A percentile compares a stretch with the other conserved stretches of the same genome.
Conservation (phyloP, 768 basidiomycete species). For the Xanthoconium stramineum region DNA sequence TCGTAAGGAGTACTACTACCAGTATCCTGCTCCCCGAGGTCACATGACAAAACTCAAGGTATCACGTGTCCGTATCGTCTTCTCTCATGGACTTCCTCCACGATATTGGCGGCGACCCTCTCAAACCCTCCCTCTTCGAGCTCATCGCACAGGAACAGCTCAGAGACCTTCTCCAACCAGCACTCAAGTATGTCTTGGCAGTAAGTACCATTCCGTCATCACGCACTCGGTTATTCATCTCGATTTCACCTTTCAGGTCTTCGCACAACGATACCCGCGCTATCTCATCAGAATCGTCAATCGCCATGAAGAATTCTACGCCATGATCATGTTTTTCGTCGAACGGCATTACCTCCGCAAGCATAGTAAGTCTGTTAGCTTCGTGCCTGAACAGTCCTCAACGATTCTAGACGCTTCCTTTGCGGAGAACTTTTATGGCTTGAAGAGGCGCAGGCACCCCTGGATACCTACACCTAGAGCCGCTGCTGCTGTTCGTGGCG, state of each 20-base stretch:
- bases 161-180: slow-evolving; percentile 87
- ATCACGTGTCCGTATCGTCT: slow-evolving; percentile 17
- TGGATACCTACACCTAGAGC: slow-evolving; percentile 69
- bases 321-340: slow-evolving; percentile 80
- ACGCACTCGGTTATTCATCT: not conserved
- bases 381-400: not conserved
- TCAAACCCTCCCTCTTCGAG: slow-evolving; percentile 85
- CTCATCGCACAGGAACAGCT: slow-evolving; percentile 93
- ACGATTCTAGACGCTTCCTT: slow-evolving; percentile 76
- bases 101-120: slow-evolving; percentile 66
- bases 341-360: slow-evolving; percentile 88
- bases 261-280: slow-evolving; percentile 91
- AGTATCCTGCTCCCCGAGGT: not conserved
- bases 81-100: slow-evolving; percentile 79
- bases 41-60: slow-evolving; percentile 28
- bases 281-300: slow-evolving; percentile 91
- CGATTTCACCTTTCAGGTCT: slow-evolving; percentile 54
- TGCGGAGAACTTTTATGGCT: slow-evolving; percentile 92
- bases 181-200: slow-evolving; percentile 89
- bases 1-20: not conserved
- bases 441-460: slow-evolving; percentile 75
- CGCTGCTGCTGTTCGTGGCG: slow-evolving; percentile 61
- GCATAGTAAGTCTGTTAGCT: slow-evolving; percentile 55
- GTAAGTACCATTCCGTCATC: slow-evolving; percentile 44
- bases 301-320: slow-evolving; percentile 95